Evolutionary conservation across 2,329 filamentous ascomycete genomes (phyloP).

Genomic region (Diaporthe vaccinii): DNA sequence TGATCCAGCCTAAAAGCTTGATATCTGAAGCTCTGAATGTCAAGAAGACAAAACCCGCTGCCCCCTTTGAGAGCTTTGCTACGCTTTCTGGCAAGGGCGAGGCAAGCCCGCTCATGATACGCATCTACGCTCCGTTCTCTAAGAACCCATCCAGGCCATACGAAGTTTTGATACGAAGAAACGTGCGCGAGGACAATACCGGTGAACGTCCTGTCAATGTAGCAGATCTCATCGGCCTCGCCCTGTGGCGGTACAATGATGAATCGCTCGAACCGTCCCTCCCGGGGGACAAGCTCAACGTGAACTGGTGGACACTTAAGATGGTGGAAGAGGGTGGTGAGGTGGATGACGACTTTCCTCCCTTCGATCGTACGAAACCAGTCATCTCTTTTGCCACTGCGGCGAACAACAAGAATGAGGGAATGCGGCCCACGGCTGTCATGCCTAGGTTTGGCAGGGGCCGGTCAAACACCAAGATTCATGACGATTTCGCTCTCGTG

Average conservation of each 20-base stretch:
- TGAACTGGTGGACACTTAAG: constrained; percentile 85
- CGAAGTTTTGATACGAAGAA: constrained; percentile 79
- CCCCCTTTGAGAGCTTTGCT: constrained; percentile 83
- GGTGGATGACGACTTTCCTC: constrained; percentile 87
- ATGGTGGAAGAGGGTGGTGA: constrained; percentile 90
- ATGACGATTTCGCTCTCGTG: constrained; percentile 86
- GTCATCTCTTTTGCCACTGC: constrained; percentile 73
- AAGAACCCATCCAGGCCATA: constrained; percentile 73
- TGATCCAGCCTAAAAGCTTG: constrained; percentile 77
- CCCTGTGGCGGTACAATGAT: constrained; percentile 82
- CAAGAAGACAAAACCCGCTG: constrained; percentile 76
- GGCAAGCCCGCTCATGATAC: constrained; percentile 80
- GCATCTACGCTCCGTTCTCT: constrained; percentile 82
- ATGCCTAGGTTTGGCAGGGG: constrained; percentile 75
- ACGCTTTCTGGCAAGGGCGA: constrained; percentile 84
- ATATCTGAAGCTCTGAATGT: constrained; percentile 80
- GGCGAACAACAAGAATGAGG: constrained; percentile 41
- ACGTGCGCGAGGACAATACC: constrained; percentile 76
- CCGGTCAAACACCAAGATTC: constrained; percentile 80
- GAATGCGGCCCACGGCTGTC: constrained; percentile 39
- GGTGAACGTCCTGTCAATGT: constrained; percentile 76
- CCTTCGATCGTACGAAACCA: constrained; percentile 79
- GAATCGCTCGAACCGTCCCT: constrained; percentile 80
- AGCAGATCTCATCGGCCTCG: constrained; percentile 84
- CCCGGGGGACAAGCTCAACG: constrained; percentile 75